Percentiles rank a stretch among this genome's conserved stretches.
phyloP scores from a whole-genome alignment of 805 yeast species.

The Zygotorulaspora chibaensis region DNA sequence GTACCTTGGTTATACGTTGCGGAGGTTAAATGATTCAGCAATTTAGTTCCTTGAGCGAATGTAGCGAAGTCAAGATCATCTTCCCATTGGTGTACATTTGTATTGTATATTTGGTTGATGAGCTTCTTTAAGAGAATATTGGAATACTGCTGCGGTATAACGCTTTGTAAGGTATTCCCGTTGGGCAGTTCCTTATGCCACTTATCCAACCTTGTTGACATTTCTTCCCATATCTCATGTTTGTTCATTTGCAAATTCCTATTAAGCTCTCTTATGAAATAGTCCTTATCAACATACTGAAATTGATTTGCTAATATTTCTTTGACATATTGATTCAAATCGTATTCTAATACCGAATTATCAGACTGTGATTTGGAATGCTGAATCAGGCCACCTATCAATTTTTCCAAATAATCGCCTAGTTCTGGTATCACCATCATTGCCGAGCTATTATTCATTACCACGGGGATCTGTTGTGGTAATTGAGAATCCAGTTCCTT shows the following conservation, averaged over 20 bases:
- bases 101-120: conserved; percentile 31
- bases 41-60: conserved; percentile 36
- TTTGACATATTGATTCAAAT: conserved; percentile 29
- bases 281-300: conserved; percentile 29
- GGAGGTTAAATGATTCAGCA: conserved; percentile 37
- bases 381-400: conserved; percentile 17
- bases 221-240: conserved; percentile 28
- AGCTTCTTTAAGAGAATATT: conserved; percentile 26
- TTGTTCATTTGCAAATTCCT: conserved; percentile 25
- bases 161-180: neutral
- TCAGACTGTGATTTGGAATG: conserved; percentile 2
- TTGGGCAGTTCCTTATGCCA: conserved; percentile 5
- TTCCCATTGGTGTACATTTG: conserved; percentile 34
- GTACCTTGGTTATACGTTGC: conserved; percentile 29
- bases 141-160: conserved; percentile 25
- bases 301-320: conserved; percentile 31
- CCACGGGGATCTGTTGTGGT: conserved; percentile 33
- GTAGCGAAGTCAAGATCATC: conserved; percentile 36
- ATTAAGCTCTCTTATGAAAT: conserved; percentile 28
- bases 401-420: conserved; percentile 21
- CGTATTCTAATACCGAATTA: conserved; percentile 19
- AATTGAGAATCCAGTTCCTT: conserved; percentile 19
- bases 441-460: conserved; percentile 23
- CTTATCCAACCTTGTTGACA: conserved; percentile 14
- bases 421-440: conserved; percentile 32